Base-by-base conservation (phyloP, 768 basidiomycete species). In the Pleurotus ostreatus region DNA sequence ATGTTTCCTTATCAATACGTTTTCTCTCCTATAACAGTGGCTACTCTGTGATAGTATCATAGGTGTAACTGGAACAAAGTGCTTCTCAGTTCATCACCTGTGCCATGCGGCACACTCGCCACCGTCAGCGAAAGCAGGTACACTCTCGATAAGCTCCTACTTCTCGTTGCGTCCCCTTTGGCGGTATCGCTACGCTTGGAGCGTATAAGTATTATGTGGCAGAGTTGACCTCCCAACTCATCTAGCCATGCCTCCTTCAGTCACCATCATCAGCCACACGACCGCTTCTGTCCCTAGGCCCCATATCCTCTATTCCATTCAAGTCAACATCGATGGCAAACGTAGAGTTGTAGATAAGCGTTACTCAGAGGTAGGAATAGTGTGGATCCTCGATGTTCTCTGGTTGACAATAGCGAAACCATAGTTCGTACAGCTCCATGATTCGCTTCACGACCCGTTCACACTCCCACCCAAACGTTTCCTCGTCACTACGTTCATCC, bases 381-480 rank as follows among this genome's bases (percentile, higher is more conserved):
- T 16, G n/a, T 22, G 15, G 30, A 5, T 57, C 30, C 30, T 55
- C 26, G 30, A 46, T 22, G 5, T 13, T 22, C 40, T 15, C 57
- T 8, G n/a, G 48, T 22, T 9, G 18, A 43, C 38, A 16, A 20
- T 16, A 4, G 37, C 22, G 13, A 34, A n/a, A 38, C 45, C 5
- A 8, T 57, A 77, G 75, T 75, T 77, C 51, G 63, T 69, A 18
- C 59, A 68, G 13, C 71, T 81, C 46, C 76, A 80, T 60, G 63
- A 67, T n/a, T 61, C 68, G n/a, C 64, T 80, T 23, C 66, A 68
- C 44, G 74, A 78, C 57, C 64, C 70, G 0, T 74, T 69, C 57
- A 54, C 62, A 9, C 73, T 84, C 8, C 81, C 82, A 9, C 78
- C 81, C 3, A 82, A 80, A 66, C 76, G 77, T n/a, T 67, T 77